These are phyloP conservation scores for Marasmius tenuissimus DNA, from an alignment of 1,284 basidiomycete genomes.

Conservation along the genomic window DNA sequence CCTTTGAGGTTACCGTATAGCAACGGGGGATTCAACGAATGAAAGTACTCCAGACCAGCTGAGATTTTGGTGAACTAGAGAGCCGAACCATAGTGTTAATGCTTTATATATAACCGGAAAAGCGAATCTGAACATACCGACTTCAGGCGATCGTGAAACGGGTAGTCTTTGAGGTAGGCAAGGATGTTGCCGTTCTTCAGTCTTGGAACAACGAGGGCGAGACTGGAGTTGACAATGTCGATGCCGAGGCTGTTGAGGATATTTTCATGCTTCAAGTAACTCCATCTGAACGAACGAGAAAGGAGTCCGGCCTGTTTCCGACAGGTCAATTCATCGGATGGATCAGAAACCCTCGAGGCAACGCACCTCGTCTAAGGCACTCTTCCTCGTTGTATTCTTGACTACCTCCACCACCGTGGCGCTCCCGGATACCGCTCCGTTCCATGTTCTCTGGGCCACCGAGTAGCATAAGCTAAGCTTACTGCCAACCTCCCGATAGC, in stretches of 20 bases:
- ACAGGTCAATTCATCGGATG: not conserved
- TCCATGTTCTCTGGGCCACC: not conserved
- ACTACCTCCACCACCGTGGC: not conserved
- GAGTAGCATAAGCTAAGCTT: not conserved
- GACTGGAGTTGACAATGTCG: not conserved
- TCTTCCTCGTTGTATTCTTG: not conserved
- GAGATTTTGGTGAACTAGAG: not conserved
- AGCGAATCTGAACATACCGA: not conserved
- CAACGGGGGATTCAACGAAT: not conserved
- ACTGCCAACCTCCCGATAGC: not conserved
- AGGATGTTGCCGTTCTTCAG: not conserved
- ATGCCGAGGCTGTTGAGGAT: not conserved
- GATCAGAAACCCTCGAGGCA: not conserved
- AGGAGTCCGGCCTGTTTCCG: not conserved
- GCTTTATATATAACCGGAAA: too few relatives aligned
- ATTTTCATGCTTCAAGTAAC: not conserved
- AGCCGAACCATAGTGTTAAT: too few relatives aligned
- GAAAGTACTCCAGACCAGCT: not conserved
- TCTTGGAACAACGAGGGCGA: not conserved
- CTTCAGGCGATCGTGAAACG: not conserved
- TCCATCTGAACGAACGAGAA: not conserved
- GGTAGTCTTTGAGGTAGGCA: not conserved
- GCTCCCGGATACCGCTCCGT: not conserved
- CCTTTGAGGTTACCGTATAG: not conserved
- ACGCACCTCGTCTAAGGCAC: not conserved